Base-by-base conservation (phyloP, 768 basidiomycete genomes). In the Dendrothele bispora region DNA sequence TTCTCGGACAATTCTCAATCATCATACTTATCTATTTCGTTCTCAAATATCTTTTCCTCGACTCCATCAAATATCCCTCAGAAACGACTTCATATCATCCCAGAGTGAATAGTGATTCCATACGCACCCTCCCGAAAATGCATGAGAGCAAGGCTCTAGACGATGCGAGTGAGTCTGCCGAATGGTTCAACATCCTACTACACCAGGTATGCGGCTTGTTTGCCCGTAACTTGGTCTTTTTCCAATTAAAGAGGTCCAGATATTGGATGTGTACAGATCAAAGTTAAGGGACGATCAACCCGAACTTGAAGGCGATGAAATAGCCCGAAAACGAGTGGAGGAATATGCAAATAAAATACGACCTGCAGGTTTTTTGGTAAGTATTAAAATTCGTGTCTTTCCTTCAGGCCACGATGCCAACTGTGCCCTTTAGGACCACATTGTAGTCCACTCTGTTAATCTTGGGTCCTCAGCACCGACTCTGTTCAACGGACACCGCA, bases 1-100 rank as follows among this genome's bases (percentile, higher is more conserved):
- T 99, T 30, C 68, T 98, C 36, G 95, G 95, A 48, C 95, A 98
- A 65, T 74, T 91, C 18, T 95, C 93, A 21, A 86, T 99, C 57
- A 72, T 92, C 36, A 59, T 87, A 42, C 76, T 95, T 39, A 77
- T 91, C 24, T 75, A 74, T 39, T 70, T 94, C 52, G 80, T 99
- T 62, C 82, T 99, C 68, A 90, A 91, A 61, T 98, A 97, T 70
- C 84, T 98, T 48, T 97, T 99, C 61, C 85, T 99, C 53, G 91
- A 97, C 57, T 82, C 89, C 5, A 75, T 82, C 22, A 71, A 78
- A 49, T 68, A 77, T 53, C 75, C 77, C 1, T 74, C 78, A 57
- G 79, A 79, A 52, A 72, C 75, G 0, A 72, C 79, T 1, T 71
- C 77, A 27, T 86, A 83, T 64, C 84, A 82, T 56, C 80, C 83